phyloP scores from a whole-genome alignment of 441 rosid species.

The Lepidium campestre region DNA sequence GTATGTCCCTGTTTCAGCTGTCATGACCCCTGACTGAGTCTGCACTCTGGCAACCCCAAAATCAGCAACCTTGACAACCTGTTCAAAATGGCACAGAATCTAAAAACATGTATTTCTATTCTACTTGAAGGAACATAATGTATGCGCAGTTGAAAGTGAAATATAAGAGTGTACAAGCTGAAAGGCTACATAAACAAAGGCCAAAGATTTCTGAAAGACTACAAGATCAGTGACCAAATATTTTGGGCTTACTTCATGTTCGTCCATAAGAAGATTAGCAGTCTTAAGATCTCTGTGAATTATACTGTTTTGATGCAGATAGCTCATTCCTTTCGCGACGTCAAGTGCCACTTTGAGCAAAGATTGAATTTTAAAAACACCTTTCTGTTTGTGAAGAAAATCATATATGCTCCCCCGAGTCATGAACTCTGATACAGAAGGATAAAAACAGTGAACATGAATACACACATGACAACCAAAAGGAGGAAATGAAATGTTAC shows the following conservation, averaged over 20 bases:
- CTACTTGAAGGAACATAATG: background rate
- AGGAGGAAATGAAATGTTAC: constrained; percentile 9
- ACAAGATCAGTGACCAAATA: background rate
- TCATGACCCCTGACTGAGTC: constrained; percentile 67
- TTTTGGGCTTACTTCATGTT: constrained; percentile 67
- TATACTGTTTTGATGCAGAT: constrained; percentile 89
- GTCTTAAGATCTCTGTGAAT: constrained; percentile 95
- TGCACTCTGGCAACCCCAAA: constrained; percentile 78
- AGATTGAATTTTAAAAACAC: constrained; percentile 69
- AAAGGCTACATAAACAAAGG: background rate
- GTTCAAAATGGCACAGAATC: constrained; percentile 4
- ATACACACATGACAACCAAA: constrained; percentile 16
- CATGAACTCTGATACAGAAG: constrained; percentile 49
- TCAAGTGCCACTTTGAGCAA: constrained; percentile 84
- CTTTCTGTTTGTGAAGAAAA: constrained; percentile 77
- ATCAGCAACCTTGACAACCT: constrained; percentile 81
- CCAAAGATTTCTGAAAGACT: background rate
- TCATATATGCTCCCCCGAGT: constrained; percentile 84
- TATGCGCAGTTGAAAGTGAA: no score
- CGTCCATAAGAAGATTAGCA: constrained; percentile 98
- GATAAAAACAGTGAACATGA: background rate
- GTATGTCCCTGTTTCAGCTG: constrained; percentile 82
- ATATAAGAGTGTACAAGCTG: background rate
- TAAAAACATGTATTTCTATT: background rate
- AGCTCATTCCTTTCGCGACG: constrained; percentile 92